Conservation (phyloP, 108 stramenopile species). For the Asterionellopsis glacialis region DNA sequence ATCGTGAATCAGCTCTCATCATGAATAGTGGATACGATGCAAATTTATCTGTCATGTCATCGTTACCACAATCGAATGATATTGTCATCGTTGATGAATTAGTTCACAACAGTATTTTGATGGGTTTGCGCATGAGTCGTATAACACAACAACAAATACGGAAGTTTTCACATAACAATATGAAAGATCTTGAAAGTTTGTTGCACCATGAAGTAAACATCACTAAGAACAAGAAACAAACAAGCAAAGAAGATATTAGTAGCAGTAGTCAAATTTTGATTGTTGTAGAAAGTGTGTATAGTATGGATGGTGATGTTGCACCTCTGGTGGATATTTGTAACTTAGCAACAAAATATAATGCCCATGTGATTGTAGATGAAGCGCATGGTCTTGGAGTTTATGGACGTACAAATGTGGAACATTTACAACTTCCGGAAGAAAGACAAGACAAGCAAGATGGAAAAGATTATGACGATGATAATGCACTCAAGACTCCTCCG, state of each 20-base stretch:
- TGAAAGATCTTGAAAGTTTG: slow-evolving; percentile 44
- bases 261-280: slow-evolving; percentile 39
- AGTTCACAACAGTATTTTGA: slow-evolving; percentile 88
- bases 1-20: slow-evolving; percentile 72
- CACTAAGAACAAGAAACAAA: slow-evolving; percentile 11
- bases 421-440: slow-evolving; percentile 13
- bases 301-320: slow-evolving; percentile 96
- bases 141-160: slow-evolving; percentile 12
- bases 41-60: slow-evolving; percentile 87
- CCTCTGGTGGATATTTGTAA: slow-evolving; percentile 76
- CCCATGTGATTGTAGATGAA: slow-evolving; percentile 84
- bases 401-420: slow-evolving; percentile 46
- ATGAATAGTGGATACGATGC: slow-evolving; percentile 97
- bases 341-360: slow-evolving; percentile 46
- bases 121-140: slow-evolving; percentile 76
- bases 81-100: slow-evolving; percentile 89
- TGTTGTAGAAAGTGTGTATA: slow-evolving; percentile 93
- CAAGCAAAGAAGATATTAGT: neutral
- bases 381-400: slow-evolving; percentile 86
- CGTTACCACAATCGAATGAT: slow-evolving; percentile 50
- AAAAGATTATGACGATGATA: neutral
- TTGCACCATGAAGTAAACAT: slow-evolving; percentile 22
- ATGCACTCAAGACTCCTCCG: neutral
- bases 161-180: slow-evolving; percentile 81
- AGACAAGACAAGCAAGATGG: neutral